Evolutionary conservation across 1,139 yeast genomes (phyloP), one percentile per base, ranked within the genome.

Genomic region (Geotrichum phurueaensis): DNA sequence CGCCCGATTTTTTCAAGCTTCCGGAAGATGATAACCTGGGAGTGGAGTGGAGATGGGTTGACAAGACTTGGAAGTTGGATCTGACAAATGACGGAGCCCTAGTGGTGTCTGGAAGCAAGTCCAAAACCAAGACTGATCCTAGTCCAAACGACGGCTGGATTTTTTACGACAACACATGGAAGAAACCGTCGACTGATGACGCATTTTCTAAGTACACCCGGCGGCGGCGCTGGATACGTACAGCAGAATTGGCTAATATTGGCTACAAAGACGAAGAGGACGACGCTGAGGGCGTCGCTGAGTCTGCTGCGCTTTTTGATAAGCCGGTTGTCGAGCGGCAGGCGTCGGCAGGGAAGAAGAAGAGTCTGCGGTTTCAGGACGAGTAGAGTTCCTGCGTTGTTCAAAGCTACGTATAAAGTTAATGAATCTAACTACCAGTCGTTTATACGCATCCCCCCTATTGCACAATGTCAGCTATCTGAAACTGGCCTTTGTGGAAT

Each of bases 21-120:
- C 99, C 99, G 1, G 89, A 86, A 65, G 82, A 88, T 2, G 84
- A 80, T 51, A 81, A 82, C 33, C 39, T 59, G 20, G 58, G 54
- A 5, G 85, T 94, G 77, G 79, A 79, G 43, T 94, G 99, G 98
- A 81, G 89, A 70, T 94, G 98, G 98, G 90, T 90, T 23, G 98
- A 92, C 72, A 84, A 84, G 70, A 82, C 91, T 0, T 94, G 99
- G 99, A 79, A 91, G 66, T 79, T 92, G 62, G 99, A 92, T 73
- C 78, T 89, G 66, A 87, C 96, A 12, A 90, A 89, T 69, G 96
- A 89, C 71, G 96, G 96, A 1, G 81, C 84, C 53, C 53, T 62
- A 6, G 62, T 59, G 1, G 60, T 57, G 22, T 45, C 58, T 25
- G 84, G 84, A 67, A 33, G 13, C 39, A 80, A 88, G 57, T 75